Evolutionary conservation across 2,329 filamentous ascomycete genomes (phyloP).

Genomic region (Cytospora piceae): DNA sequence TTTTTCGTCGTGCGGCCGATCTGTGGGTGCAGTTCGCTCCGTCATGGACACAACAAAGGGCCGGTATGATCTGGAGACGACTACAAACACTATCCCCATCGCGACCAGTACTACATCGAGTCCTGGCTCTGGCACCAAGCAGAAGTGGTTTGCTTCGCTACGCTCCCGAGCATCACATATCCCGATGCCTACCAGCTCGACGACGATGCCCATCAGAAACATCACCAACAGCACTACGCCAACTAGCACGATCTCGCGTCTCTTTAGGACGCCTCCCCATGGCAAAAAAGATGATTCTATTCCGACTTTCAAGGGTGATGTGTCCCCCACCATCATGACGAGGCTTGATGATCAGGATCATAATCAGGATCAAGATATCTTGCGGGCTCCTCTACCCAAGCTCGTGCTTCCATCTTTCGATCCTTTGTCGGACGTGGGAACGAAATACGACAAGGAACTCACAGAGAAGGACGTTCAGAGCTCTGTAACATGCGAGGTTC

Average conservation of each 20-base stretch:
- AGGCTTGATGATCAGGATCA: background rate
- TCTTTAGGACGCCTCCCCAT: background rate
- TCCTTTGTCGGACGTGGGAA: constrained; percentile 11
- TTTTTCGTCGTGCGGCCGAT: constrained; percentile 17
- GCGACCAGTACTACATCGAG: constrained; percentile 10
- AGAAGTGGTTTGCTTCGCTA: constrained; percentile 25
- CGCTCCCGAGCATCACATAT: constrained; percentile 24
- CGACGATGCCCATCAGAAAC: background rate
- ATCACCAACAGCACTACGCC: constrained; percentile 1
- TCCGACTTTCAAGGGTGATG: background rate
- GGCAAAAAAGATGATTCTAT: background rate
- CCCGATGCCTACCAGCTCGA: constrained; percentile 20
- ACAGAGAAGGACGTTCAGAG: constrained; percentile 7
- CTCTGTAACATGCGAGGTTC: background rate
- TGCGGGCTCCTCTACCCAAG: constrained; percentile 15
- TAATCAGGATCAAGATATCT: background rate
- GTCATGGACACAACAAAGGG: constrained; percentile 12
- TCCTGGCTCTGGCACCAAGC: constrained; percentile 20
- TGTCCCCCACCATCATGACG: background rate
- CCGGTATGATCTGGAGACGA: constrained; percentile 10
- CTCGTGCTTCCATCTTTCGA: constrained; percentile 25
- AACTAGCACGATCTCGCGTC: constrained; percentile 14
- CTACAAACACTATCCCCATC: constrained; percentile 18
- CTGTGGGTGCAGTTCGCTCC: constrained; percentile 25
- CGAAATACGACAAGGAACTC: background rate